Base-by-base conservation (phyloP, 495 filamentous ascomycete species). In the Talaromyces proteolyticus region DNA sequence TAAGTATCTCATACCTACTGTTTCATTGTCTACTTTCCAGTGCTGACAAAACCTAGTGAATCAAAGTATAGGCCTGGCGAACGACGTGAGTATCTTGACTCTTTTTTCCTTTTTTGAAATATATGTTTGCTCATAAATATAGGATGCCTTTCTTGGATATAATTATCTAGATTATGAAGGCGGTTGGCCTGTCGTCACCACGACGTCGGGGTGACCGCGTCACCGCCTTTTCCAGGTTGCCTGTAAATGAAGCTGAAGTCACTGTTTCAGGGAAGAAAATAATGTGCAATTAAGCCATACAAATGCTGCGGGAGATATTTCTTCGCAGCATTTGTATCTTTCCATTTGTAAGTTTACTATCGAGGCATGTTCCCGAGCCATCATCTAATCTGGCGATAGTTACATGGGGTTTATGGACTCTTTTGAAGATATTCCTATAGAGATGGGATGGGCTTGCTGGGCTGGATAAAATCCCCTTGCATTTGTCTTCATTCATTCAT, bases 121-220 rank as follows among this genome's bases (percentile, higher is more conserved):
- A 1, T 16, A 36, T 34, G 10, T 43, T 55, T 3, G n/a, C 42
- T 34, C 21, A 44, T 18, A 19, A 36, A 8, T 42, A n/a, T 46
- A 75, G 68, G 60, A 75, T 45, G 69, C 73, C n/a, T 63, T 59
- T 37, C 49, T 78, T 6, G 72, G 72, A 8, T 76, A 64, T 62
- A 75, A 66, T 42, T 65, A 65, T 23, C 56, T 78, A 17, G 53
- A 69, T 2, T 75, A 74, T 50, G 45, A 62, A 5, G 52, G 73
- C 37, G 71, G 73, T 7, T 76, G 72, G 74, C 73, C 72, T 0
- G 62, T 66, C n/a, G 42, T 61, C 10, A 23, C 21, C 4, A 54
- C 63, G 21, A 52, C 44, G 63, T 66, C 29, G 29, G 29, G 29
- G 29, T 34, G 29, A 34, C 8, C 8, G 29, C 2, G 29, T 34